Evolutionary conservation across 495 filamentous ascomycete genomes (phyloP), one percentile per base, ranked within the genome.

Genomic region (Rhypophila decipiens): DNA sequence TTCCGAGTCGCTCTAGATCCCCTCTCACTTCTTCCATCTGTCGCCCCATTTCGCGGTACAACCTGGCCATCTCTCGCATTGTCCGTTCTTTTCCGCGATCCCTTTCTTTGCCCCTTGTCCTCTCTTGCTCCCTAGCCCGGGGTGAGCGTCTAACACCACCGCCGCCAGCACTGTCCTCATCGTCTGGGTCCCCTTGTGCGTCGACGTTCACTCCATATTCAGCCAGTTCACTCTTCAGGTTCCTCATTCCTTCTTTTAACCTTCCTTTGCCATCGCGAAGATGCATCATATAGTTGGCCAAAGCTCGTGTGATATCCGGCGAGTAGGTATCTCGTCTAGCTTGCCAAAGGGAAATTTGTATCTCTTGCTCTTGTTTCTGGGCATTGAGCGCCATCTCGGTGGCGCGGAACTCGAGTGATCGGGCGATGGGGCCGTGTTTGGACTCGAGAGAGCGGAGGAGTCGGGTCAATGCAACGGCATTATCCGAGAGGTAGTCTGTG

Each of bases 371-470:
- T 34, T 74, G 74, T 37, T 70, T 71, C 68, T 71, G 73, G 3
- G 78, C 66, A 31, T 78, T 74, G 10, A 79, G 65, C 7, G 70
- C 67, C 4, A 81, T 57, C 17, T 75, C 72, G 31, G 72, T 62
- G 5, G 83, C 83, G 27, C 76, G 73, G n/a, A 75, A 66, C 33
- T 78, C 76, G 24, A 88, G 67, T 42, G 77, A 76, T 5, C 84
- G 70, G 5, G 85, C 75, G 2, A 87, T 52, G 3, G 74, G 63
- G 33, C 85, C 85, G 65, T 89, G 84, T 53, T 85, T 86, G 1
- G 65, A 56, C 31, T 72, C 69, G 1, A 76, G 63, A 0, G 61
- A 31, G 24, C 60, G 60, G 11, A 72, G 19, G 0, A 76, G 59
- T 3, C 58, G 56, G 1, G 60, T 24, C 0, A 77, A 45, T 4